Evolutionary conservation across 106 monocot genomes (phyloP), one percentile per base, ranked within the genome.

Genomic region (Vanilla planifolia): DNA sequence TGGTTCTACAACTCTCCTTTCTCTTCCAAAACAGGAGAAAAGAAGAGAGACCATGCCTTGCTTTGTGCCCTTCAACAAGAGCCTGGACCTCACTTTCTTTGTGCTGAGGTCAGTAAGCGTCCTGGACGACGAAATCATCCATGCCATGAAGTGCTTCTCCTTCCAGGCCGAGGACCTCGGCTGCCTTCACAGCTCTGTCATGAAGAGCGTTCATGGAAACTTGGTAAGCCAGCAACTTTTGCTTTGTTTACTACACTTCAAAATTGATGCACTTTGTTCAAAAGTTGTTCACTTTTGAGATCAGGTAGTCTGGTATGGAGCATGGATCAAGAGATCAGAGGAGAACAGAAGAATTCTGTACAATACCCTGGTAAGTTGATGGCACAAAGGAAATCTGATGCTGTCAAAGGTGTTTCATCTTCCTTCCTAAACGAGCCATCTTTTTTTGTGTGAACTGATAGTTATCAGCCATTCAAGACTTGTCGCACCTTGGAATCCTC

Each of bases 231-330:
- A n/a, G n/a, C n/a, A n/a, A n/a, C n/a, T n/a, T n/a, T n/a, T n/a
- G n/a, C n/a, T n/a, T n/a, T n/a, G n/a, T n/a, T n/a, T n/a, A n/a
- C n/a, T n/a, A n/a, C n/a, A n/a, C n/a, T n/a, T n/a, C n/a, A n/a
- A n/a, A n/a, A n/a, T n/a, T n/a, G n/a, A n/a, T n/a, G n/a, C n/a
- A n/a, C n/a, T n/a, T n/a, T n/a, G n/a, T n/a, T n/a, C n/a, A n/a
- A n/a, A n/a, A n/a, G n/a, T n/a, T n/a, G n/a, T n/a, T n/a, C n/a
- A n/a, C n/a, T n/a, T n/a, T n/a, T n/a, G n/a, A n/a, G n/a, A n/a
- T n/a, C n/a, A 74, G 73, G 22, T 67, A 3, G 30, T 74, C 14
- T 74, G 73, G 73, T 66, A 67, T 43, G 73, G 73, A 42, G 73
- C 60, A 28, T 74, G 73, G 73, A 60, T 74, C 0, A 74, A 63